A percentile compares a stretch with the other conserved stretches of the same genome.
phyloP scores from a whole-genome alignment of 345 rosid genomes.

The Sisymbrium irio region DNA sequence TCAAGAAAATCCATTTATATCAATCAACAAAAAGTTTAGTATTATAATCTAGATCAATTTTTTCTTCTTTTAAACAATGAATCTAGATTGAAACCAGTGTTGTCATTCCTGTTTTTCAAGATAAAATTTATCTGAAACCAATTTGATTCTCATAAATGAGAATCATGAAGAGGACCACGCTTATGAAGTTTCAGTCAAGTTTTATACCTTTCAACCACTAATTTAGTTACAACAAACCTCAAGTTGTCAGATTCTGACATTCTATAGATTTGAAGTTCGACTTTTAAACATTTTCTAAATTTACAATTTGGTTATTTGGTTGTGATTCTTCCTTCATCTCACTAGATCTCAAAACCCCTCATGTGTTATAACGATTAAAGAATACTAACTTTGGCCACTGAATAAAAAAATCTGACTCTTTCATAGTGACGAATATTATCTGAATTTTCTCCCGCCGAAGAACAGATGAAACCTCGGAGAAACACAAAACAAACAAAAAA shows the following conservation, averaged over 20 bases:
- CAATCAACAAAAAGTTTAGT: not conserved
- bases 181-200: not conserved
- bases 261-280: not conserved
- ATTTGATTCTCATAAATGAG: not conserved
- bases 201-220: not conserved
- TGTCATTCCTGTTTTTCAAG: not conserved
- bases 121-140: not conserved
- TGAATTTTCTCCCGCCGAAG: too few relatives aligned
- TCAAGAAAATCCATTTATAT: not conserved
- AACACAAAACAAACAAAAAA: too few relatives aligned
- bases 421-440: too few relatives aligned
- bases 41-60: not conserved
- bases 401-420: too few relatives aligned
- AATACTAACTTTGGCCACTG: too few relatives aligned
- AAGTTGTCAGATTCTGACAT: not conserved
- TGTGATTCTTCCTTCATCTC: not conserved
- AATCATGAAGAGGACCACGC: not conserved
- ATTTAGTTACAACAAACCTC: not conserved
- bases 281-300: not conserved
- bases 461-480: too few relatives aligned
- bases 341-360: too few relatives aligned
- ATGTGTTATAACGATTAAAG: too few relatives aligned
- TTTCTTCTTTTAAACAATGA: not conserved
- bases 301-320: not conserved
- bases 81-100: not conserved